Conservation (phyloP, 768 basidiomycete species). For the Agrocybe chaxingu region DNA sequence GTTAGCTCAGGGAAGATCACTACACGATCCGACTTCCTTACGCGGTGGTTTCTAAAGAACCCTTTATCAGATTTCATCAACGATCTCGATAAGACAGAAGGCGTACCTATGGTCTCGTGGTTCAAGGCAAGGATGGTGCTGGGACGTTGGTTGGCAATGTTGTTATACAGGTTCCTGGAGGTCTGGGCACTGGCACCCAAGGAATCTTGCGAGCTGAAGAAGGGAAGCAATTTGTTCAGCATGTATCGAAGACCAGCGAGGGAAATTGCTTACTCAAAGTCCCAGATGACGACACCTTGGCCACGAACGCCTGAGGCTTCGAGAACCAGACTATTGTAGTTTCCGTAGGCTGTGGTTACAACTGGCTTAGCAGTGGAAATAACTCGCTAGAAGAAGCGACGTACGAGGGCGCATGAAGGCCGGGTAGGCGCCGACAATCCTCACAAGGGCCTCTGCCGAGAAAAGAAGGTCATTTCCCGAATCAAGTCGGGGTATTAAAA, state of each 20-base stretch:
- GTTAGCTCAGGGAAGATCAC: no score
- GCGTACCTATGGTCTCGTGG: conserved; percentile 26
- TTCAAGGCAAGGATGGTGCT: conserved; percentile 29
- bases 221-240: neutral
- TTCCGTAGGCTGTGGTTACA: conserved; percentile 32
- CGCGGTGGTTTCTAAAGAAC: conserved; percentile 21
- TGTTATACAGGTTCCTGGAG: conserved; percentile 21
- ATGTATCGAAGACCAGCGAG: no score
- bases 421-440: conserved; percentile 32
- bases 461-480: neutral
- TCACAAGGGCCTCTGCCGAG: conserved; percentile 26
- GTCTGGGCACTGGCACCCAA: conserved; percentile 19
- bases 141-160: conserved; percentile 16
- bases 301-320: conserved; percentile 27
- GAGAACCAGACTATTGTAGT: conserved; percentile 34
- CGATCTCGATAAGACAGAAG: neutral
- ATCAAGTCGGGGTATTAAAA: neutral
- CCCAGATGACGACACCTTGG: conserved; percentile 33
- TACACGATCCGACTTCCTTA: conserved; percentile 7
- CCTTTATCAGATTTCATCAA: neutral
- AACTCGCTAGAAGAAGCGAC: neutral
- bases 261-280: conserved; percentile 29
- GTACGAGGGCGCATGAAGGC: conserved; percentile 39
- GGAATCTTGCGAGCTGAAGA: conserved; percentile 26
- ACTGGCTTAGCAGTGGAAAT: neutral